Evolutionary conservation across 768 basidiomycete genomes (phyloP).

Genomic region (Pleurotus cornucopiae): DNA sequence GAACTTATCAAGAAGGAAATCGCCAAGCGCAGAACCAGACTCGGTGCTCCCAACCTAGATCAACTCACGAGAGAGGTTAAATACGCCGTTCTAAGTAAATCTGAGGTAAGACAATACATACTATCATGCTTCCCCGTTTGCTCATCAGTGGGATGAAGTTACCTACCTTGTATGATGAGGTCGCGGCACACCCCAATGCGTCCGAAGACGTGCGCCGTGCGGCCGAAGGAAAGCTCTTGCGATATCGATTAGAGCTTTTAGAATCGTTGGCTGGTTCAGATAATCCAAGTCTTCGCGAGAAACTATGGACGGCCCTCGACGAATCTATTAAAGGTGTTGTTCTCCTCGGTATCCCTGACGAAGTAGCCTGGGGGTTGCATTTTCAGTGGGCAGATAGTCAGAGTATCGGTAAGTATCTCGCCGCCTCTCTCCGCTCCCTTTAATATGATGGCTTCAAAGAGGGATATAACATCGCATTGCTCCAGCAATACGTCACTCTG

Average conservation of each 20-base stretch:
- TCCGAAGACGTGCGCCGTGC: conserved; percentile 74
- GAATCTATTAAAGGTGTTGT: conserved; percentile 72
- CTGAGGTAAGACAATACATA: conserved; percentile 40
- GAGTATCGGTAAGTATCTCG: conserved; percentile 45
- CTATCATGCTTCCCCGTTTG: neutral
- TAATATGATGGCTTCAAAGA: conserved; percentile 33
- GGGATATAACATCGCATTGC: conserved; percentile 50
- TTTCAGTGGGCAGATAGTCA: conserved; percentile 73
- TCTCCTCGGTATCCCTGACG: conserved; percentile 70
- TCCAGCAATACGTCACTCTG: conserved; percentile 58
- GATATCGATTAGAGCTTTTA: conserved; percentile 59
- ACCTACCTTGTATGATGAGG: conserved; percentile 67
- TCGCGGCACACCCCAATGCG: conserved; percentile 79
- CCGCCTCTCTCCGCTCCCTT: conserved; percentile 4
- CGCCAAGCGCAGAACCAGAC: conserved; percentile 69
- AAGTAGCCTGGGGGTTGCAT: conserved; percentile 75
- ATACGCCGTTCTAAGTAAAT: conserved; percentile 56
- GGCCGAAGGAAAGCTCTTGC: conserved; percentile 73
- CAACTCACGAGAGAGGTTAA: conserved; percentile 60
- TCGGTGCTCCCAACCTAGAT: conserved; percentile 62
- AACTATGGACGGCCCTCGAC: conserved; percentile 59
- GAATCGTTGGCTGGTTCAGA: conserved; percentile 46
- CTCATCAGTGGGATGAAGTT: conserved; percentile 36
- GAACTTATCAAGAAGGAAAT: conserved; percentile 60
- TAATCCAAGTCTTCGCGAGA: conserved; percentile 34